These are phyloP conservation scores for Gossypium stocksii DNA, from an alignment of 345 rosid species.

Conservation along the genomic window DNA sequence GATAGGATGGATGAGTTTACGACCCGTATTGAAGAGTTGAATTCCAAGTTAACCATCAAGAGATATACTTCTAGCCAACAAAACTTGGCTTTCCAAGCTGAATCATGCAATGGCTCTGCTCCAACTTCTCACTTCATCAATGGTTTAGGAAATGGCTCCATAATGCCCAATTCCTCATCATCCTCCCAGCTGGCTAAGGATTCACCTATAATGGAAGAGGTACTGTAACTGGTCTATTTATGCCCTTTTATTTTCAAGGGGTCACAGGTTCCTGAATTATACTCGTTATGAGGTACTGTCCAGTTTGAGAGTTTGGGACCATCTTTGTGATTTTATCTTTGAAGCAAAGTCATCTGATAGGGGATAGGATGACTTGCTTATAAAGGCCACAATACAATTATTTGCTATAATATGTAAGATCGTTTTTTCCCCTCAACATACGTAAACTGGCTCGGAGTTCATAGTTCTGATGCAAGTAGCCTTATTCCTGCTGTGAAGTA, in stretches of 20 bases:
- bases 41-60: conserved; percentile 50
- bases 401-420: background rate
- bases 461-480: background rate
- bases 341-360: background rate
- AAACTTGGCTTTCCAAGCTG: conserved; percentile 56
- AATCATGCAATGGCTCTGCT: conserved; percentile 71
- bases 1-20: conserved; percentile 97
- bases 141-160: conserved; percentile 75
- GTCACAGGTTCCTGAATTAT: background rate
- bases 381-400: background rate
- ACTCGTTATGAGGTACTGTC: background rate
- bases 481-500: background rate
- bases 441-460: background rate
- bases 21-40: conserved; percentile 64
- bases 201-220: conserved; percentile 80
- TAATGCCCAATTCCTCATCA: conserved; percentile 67
- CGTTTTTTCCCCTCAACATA: background rate
- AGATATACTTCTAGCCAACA: conserved; percentile 59
- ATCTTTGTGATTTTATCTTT: background rate
- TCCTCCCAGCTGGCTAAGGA: conserved; percentile 80
- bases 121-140: conserved; percentile 80
- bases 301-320: background rate
- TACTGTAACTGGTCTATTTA: conserved; percentile 22
- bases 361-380: background rate
- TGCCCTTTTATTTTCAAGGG: background rate